Evolutionary conservation across 2,329 filamentous ascomycete genomes (phyloP).

Genomic region (Sordariomycetes sp.): DNA sequence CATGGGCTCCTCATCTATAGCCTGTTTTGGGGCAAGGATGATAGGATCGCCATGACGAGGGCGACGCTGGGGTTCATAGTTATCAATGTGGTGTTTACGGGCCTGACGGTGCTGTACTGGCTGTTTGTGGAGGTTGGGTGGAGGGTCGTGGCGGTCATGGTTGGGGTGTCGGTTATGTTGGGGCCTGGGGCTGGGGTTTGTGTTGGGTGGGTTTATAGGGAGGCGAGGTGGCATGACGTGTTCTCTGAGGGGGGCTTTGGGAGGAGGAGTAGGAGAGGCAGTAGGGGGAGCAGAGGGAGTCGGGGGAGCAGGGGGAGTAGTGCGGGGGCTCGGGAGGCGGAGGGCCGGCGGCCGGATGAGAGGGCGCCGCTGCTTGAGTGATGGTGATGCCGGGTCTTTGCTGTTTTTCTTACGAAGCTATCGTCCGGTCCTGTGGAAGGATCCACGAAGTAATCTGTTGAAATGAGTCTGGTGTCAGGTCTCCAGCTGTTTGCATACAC

Average conservation of each 20-base stretch:
- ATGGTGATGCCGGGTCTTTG: not conserved
- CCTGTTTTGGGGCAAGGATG: slow-evolving; percentile 21
- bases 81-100: slow-evolving; percentile 30
- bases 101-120: slow-evolving; percentile 37
- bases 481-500: not conserved
- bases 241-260: not conserved
- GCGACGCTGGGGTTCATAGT: slow-evolving; percentile 29
- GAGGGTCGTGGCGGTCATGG: slow-evolving; percentile 19
- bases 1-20: slow-evolving; percentile 28
- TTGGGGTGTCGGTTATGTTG: slow-evolving; percentile 15
- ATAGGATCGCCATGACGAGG: slow-evolving; percentile 35
- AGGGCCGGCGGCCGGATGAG: slow-evolving; percentile 12
- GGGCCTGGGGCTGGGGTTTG: slow-evolving; percentile 24
- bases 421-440: not conserved
- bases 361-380: slow-evolving; percentile 19
- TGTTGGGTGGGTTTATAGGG: slow-evolving; percentile 24
- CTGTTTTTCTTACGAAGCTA: not conserved
- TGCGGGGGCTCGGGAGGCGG: slow-evolving; percentile 3
- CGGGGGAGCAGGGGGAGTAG: not conserved
- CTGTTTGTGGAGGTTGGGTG: slow-evolving; percentile 35
- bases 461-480: not conserved
- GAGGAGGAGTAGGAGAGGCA: not conserved
- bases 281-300: not conserved
- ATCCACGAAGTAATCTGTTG: not conserved
- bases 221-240: slow-evolving; percentile 9